phyloP scores from a whole-genome alignment of 2,329 filamentous ascomycete species.

The Tolypocladium pustulatum region DNA sequence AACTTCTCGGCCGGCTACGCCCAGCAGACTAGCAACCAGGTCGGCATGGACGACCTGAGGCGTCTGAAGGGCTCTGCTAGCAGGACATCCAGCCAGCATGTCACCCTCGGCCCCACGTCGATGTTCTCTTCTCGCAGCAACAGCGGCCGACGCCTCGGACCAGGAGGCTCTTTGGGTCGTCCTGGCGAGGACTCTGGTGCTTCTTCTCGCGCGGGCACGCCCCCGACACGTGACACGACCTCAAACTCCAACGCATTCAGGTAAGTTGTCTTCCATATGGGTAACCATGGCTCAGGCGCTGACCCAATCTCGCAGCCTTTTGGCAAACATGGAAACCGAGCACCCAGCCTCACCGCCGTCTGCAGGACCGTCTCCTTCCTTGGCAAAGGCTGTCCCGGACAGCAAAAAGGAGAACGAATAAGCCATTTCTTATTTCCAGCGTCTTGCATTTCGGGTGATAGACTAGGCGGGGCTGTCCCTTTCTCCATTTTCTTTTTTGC shows the following conservation, averaged over 20 bases:
- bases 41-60: slow-evolving; percentile 84
- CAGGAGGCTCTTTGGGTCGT: slow-evolving; percentile 60
- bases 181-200: slow-evolving; percentile 75
- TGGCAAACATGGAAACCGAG: slow-evolving; percentile 52
- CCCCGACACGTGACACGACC: slow-evolving; percentile 49
- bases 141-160: slow-evolving; percentile 74
- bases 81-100: slow-evolving; percentile 50
- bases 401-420: slow-evolving; percentile 43
- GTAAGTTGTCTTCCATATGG: slow-evolving; percentile 42
- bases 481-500: slow-evolving; percentile 30
- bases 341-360: slow-evolving; percentile 61
- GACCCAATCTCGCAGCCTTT: slow-evolving; percentile 28
- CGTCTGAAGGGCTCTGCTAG: slow-evolving; percentile 59
- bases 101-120: slow-evolving; percentile 69
- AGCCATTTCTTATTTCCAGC: slow-evolving; percentile 20
- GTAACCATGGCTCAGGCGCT: slow-evolving; percentile 3
- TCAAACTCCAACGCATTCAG: slow-evolving; percentile 86
- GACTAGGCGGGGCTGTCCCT: slow-evolving; percentile 32
- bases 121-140: slow-evolving; percentile 86
- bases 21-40: slow-evolving; percentile 70
- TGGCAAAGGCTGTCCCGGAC: slow-evolving; percentile 52
- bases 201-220: slow-evolving; percentile 84
- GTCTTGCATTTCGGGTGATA: slow-evolving; percentile 41
- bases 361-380: slow-evolving; percentile 53
- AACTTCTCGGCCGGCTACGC: slow-evolving; percentile 66